phyloP scores from a whole-genome alignment of 106 monocot species.

The Allium cepa region DNA sequence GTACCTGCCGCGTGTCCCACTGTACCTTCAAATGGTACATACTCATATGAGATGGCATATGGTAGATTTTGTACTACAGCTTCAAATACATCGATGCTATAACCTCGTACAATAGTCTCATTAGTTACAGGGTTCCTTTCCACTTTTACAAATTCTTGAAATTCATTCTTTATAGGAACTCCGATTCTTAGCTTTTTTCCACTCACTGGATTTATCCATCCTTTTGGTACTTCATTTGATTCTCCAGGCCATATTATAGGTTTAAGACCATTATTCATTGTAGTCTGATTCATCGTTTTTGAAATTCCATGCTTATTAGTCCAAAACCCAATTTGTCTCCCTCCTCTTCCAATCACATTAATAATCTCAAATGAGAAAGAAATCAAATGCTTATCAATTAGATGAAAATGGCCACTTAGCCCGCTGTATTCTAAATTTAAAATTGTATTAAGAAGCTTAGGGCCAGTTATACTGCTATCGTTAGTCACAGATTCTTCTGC shows the following conservation, averaged over 20 bases:
- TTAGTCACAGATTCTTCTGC: conserved; percentile 10
- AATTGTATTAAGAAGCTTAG: conserved; percentile 17
- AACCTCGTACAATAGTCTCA: conserved; percentile 22
- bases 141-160: conserved; percentile 18
- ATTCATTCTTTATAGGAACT: conserved; percentile 21
- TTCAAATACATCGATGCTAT: conserved; percentile 40
- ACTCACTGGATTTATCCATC: conserved; percentile 29
- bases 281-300: neutral
- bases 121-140: conserved; percentile 22
- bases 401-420: conserved; percentile 30
- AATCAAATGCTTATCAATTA: conserved; percentile 29
- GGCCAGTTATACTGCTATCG: conserved; percentile 9
- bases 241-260: conserved; percentile 43
- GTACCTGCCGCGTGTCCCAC: neutral
- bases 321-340: conserved; percentile 29
- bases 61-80: conserved; percentile 28
- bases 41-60: conserved; percentile 33
- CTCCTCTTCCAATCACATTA: conserved; percentile 22
- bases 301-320: conserved; percentile 20
- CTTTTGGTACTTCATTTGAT: conserved; percentile 24
- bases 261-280: conserved; percentile 6
- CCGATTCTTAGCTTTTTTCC: conserved; percentile 31
- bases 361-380: conserved; percentile 24
- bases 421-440: conserved; percentile 15
- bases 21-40: conserved; percentile 14